Percentiles rank a stretch among this genome's conserved stretches.
Evolutionary conservation across 768 basidiomycete species (phyloP).

Genomic region (Cystobasidium onofrii): DNA sequence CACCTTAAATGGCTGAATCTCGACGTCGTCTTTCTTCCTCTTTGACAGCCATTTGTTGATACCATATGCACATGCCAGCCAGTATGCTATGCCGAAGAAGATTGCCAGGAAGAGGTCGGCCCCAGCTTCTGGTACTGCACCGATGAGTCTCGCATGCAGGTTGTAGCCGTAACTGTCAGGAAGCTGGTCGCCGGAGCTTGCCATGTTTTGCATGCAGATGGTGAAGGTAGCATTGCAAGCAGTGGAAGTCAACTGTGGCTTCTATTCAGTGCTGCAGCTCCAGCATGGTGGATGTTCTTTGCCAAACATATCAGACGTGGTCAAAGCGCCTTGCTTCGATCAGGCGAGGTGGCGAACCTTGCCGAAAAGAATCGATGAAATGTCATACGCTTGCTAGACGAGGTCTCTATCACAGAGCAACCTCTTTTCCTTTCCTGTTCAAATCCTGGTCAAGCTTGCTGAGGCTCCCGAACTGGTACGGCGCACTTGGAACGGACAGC

Average conservation of each 20-base stretch:
- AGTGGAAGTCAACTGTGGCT: neutral
- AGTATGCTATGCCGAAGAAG: slow-evolving; percentile 1
- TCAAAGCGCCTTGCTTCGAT: neutral
- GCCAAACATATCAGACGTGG: neutral
- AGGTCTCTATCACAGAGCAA: too few relatives aligned
- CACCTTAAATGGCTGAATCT: neutral
- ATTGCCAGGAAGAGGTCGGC: slow-evolving; percentile 21
- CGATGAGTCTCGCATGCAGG: slow-evolving; percentile 27
- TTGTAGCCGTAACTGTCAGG: slow-evolving; percentile 18
- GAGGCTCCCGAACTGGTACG: too few relatives aligned
- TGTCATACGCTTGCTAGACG: too few relatives aligned
- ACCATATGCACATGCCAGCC: neutral
- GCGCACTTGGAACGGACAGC: too few relatives aligned
- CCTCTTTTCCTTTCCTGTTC: too few relatives aligned
- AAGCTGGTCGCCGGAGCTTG: neutral
- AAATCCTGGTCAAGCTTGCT: too few relatives aligned
- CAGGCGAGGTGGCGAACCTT: neutral
- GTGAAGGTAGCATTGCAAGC: neutral
- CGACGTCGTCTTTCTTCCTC: slow-evolving; percentile 3
- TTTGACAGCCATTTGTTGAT: neutral
- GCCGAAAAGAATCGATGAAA: neutral
- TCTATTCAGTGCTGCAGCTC: too few relatives aligned
- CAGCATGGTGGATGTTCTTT: slow-evolving; percentile 10
- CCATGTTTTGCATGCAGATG: neutral
- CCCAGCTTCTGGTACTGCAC: slow-evolving; percentile 9